Evolutionary conservation across 2,329 filamentous ascomycete species (phyloP), one percentile per base, ranked within the genome.

Genomic region (Fusarium scirpi): DNA sequence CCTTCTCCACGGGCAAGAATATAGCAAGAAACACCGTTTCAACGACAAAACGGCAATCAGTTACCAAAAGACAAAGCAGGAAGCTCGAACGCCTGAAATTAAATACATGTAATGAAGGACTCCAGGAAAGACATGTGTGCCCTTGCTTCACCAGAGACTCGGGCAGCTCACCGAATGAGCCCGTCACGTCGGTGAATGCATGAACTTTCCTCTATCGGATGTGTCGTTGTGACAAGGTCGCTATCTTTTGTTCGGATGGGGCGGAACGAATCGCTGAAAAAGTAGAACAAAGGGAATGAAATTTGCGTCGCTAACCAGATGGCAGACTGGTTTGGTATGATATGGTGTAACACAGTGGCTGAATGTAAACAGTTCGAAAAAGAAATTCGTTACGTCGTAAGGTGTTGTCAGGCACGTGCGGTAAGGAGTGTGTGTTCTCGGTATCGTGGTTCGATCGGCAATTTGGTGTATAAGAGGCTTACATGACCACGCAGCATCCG

Each of bases 401-500:
- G 68, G 64, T 74, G 67, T 58, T 72, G 38, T 66, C 59, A 47
- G 65, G 58, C 70, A 72, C 70, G 48, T 69, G 54, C 46, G 53
- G 46, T 56, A 47, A 55, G 58, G 45, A 61, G 45, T 62, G 47
- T 65, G 49, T 65, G 49, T 57, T 55, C 34, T 68, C 45, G 62
- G 57, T 59, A 63, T 60, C 52, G 46, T 58, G 45, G 53, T 41
- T 44, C 12, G 25, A 41, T 58, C 25, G 22, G 44, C 38, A 58
- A 41, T 45, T 13, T 27, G 32, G 34, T 38, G 34, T n/a, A 12
- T 3, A 11, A 32, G 47, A 20, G 20, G 24, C 29, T 80, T 77
- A 86, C 85, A 86, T 86, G 67, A 86, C 79, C 52, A 84, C 77
- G 69, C 85, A 86, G 78, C 85, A 86, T 48, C 83, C 84, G 69